Evolutionary conservation across 371 early-diverging fungal species (phyloP).

Genomic region (Mucor velutinosus): DNA sequence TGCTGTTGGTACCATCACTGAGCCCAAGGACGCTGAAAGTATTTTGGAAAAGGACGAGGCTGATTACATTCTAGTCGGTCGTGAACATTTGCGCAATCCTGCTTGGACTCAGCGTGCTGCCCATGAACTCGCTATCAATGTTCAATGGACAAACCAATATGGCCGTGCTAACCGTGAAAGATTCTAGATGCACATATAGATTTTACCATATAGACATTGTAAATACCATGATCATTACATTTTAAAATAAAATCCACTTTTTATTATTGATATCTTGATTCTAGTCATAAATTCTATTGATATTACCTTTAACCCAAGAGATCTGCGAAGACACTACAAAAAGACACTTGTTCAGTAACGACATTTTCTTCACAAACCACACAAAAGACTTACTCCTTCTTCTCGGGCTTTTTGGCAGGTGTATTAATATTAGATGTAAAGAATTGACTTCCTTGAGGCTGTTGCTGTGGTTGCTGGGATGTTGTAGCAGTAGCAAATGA

Average conservation of each 20-base stretch:
- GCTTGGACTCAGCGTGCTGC: slow-evolving; percentile 45
- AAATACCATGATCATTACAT: not conserved
- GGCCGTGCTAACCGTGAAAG: slow-evolving; percentile 6
- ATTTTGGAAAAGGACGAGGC: slow-evolving; percentile 69
- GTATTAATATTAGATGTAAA: slow-evolving; percentile 22
- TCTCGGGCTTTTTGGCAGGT: slow-evolving; percentile 22
- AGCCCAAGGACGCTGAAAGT: slow-evolving; percentile 66
- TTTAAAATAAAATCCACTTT: not conserved
- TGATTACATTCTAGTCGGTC: slow-evolving; percentile 76
- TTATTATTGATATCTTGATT: not conserved
- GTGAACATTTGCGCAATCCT: slow-evolving; percentile 78
- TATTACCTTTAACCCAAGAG: slow-evolving; percentile 32
- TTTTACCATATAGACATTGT: not conserved
- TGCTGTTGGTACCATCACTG: slow-evolving; percentile 78
- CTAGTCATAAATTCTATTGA: not conserved
- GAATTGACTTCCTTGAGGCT: slow-evolving; percentile 50
- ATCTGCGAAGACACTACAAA: slow-evolving; percentile 47
- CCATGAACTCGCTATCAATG: slow-evolving; percentile 11
- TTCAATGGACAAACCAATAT: slow-evolving; percentile 20
- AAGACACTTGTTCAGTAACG: not conserved
- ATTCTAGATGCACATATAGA: not conserved
- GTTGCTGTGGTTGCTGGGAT: slow-evolving; percentile 14
- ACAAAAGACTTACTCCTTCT: slow-evolving; percentile 27
- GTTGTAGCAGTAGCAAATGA: slow-evolving; percentile 21
- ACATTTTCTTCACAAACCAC: not conserved